phyloP scores from a whole-genome alignment of 345 rosid genomes.

The Camelina hispida region DNA sequence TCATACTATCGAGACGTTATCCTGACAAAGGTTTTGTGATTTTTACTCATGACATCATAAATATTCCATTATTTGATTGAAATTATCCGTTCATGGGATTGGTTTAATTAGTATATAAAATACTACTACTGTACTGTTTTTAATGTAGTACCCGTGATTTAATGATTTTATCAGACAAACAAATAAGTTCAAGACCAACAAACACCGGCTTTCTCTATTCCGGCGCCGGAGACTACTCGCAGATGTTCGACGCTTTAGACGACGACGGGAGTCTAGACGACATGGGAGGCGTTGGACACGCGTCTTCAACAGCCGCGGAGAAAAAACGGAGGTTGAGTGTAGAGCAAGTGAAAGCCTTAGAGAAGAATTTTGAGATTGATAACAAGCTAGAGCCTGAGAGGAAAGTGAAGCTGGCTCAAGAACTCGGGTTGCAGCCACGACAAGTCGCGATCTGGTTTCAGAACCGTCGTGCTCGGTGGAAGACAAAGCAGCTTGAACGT shows the following conservation, averaged over 20 bases:
- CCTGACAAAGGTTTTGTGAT: constrained; percentile 31
- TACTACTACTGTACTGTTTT: neutral
- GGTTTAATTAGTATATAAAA: neutral
- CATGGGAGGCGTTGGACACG: constrained; percentile 44
- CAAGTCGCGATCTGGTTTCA: constrained; percentile 96
- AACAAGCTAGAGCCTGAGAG: constrained; percentile 90
- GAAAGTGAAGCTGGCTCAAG: constrained; percentile 79
- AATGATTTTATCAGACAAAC: constrained; percentile 54
- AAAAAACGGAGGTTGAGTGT: constrained; percentile 79
- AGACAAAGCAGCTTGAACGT: constrained; percentile 82
- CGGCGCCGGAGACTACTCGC: constrained; percentile 47
- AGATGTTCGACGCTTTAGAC: constrained; percentile 68
- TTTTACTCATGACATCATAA: constrained; percentile 29
- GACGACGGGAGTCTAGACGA: constrained; percentile 55
- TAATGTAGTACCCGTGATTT: constrained; percentile 9
- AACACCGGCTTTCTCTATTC: constrained; percentile 50
- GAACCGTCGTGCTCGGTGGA: constrained; percentile 91
- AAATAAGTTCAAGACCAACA: constrained; percentile 59
- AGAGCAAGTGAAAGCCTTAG: constrained; percentile 85
- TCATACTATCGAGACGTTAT: constrained; percentile 37
- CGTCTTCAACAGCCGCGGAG: constrained; percentile 46
- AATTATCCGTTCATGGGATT: constrained; percentile 22
- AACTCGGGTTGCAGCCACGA: constrained; percentile 79
- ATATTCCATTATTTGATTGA: constrained; percentile 6
- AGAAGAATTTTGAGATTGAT: constrained; percentile 83